Conservation (phyloP, 257 asterid species). For the Fraxinus excelsior region DNA sequence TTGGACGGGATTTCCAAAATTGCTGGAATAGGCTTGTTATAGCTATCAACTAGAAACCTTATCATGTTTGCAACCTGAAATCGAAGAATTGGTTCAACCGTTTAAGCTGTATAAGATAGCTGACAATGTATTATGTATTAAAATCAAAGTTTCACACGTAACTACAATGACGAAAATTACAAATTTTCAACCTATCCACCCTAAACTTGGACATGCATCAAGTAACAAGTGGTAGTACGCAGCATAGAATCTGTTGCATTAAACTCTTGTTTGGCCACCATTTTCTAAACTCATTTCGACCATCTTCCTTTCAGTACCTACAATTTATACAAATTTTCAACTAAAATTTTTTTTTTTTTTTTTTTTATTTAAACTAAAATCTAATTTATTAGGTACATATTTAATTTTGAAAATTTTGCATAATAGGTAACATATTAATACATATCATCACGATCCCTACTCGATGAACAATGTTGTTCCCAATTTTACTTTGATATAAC, state of each 20-base stretch:
- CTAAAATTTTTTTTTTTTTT: too few relatives aligned
- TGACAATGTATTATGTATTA: background rate
- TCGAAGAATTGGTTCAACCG: background rate
- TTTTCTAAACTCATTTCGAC: too few relatives aligned
- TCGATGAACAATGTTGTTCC: background rate
- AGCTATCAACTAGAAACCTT: slow-evolving; percentile 88
- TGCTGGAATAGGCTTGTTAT: slow-evolving; percentile 88
- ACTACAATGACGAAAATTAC: background rate
- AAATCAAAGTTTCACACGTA: background rate
- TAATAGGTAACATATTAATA: background rate
- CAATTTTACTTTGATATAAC: background rate
- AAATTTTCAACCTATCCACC: background rate
- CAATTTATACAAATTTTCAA: too few relatives aligned
- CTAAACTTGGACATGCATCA: background rate
- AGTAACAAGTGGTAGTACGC: background rate
- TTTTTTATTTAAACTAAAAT: too few relatives aligned
- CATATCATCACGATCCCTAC: background rate
- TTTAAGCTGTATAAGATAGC: background rate
- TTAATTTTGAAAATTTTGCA: too few relatives aligned
- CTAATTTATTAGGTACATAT: too few relatives aligned
- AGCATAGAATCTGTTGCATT: background rate
- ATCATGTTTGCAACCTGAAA: slow-evolving; percentile 83
- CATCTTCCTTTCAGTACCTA: too few relatives aligned
- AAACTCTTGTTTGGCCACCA: too few relatives aligned
- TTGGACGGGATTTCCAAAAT: slow-evolving; percentile 93